Conservation (phyloP, 169 alveolate species). For the Cryptosporidium xiaoi region DNA sequence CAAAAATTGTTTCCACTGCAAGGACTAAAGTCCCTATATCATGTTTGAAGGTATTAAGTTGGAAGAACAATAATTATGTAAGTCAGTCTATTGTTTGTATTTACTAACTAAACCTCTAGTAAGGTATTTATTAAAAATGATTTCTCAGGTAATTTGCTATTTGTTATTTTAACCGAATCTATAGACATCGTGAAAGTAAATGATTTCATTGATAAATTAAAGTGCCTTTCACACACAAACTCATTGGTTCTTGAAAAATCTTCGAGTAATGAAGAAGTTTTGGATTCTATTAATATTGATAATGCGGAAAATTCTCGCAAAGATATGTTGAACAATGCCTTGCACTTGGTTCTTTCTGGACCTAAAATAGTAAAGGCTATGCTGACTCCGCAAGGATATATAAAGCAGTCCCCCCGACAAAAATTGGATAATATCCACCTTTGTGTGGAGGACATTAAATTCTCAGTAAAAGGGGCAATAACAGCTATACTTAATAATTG, state of each 20-base stretch:
- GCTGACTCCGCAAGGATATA: no score
- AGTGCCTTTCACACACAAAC: no score
- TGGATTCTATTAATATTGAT: no score
- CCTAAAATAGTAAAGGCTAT: no score
- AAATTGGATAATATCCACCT: background rate
- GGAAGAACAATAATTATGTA: constrained; percentile 21
- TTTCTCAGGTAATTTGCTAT: background rate
- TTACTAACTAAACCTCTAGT: background rate
- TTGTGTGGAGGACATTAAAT: background rate
- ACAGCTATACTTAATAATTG: background rate
- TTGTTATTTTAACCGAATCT: background rate
- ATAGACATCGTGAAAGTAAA: background rate
- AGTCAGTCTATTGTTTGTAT: background rate
- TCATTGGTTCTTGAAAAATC: no score
- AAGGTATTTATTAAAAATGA: background rate
- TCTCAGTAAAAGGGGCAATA: constrained; percentile 1
- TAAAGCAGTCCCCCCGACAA: no score
- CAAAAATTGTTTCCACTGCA: constrained; percentile 14
- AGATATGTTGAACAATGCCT: no score
- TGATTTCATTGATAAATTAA: no score
- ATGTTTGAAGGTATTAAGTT: background rate
- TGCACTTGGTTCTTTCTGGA: no score
- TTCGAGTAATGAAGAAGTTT: no score
- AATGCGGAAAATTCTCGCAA: no score
- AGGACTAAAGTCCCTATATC: background rate